phyloP scores from a whole-genome alignment of 805 yeast genomes.

The Debaryomyces tyrocola region DNA sequence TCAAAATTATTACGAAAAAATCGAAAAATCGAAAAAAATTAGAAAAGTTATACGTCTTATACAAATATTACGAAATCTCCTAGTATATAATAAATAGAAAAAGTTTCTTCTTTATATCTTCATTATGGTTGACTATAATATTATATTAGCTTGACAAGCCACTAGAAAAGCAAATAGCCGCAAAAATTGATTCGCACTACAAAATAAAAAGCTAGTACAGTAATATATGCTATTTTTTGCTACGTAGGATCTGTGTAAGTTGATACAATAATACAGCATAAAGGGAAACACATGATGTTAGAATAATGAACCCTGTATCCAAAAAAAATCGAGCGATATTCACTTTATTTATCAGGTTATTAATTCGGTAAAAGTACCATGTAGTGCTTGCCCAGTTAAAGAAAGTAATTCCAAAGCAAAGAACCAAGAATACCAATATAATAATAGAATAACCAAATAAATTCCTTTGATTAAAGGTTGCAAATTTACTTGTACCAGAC shows the following conservation, averaged over 20 bases:
- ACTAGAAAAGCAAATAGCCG: too few relatives aligned
- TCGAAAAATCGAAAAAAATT: too few relatives aligned
- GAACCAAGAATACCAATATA: constrained; percentile 5
- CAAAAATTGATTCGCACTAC: too few relatives aligned
- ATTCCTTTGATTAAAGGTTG: background rate
- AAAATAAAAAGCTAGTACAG: too few relatives aligned
- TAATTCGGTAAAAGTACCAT: constrained; percentile 7
- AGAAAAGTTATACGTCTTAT: too few relatives aligned
- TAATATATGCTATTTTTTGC: background rate
- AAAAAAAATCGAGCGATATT: constrained; percentile 10
- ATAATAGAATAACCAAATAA: background rate
- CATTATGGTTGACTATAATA: too few relatives aligned
- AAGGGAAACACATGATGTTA: background rate
- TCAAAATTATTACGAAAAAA: too few relatives aligned
- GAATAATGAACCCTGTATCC: constrained; percentile 10
- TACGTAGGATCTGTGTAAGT: background rate
- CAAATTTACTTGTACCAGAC: background rate
- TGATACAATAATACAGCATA: background rate
- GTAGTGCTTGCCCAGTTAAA: constrained; percentile 8
- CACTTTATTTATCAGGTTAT: constrained; percentile 4
- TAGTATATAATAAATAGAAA: too few relatives aligned
- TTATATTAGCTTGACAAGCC: too few relatives aligned
- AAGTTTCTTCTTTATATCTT: too few relatives aligned
- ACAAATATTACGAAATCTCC: too few relatives aligned
- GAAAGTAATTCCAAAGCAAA: constrained; percentile 1